Conservation (phyloP, 495 filamentous ascomycete species). For the Hypoxylon rickii region DNA sequence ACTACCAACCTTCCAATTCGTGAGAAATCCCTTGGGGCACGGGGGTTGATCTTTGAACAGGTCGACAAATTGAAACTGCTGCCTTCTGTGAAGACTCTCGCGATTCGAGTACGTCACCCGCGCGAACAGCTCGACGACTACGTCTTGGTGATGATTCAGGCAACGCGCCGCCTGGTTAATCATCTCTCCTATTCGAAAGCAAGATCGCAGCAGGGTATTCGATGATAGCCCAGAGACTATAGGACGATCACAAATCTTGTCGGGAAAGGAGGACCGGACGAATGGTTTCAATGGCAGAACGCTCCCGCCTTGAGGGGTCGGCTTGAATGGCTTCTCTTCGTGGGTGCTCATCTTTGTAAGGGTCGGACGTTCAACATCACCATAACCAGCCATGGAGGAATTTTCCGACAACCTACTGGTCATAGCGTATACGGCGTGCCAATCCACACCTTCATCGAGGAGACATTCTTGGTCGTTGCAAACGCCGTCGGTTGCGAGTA, state of each 20-base stretch:
- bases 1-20: slow-evolving; percentile 51
- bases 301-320: background rate
- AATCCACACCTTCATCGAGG: slow-evolving; percentile 44
- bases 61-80: slow-evolving; percentile 64
- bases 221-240: slow-evolving; percentile 56
- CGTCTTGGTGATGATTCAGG: slow-evolving; percentile 42
- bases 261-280: slow-evolving; percentile 54
- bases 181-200: slow-evolving; percentile 65
- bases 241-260: slow-evolving; percentile 53
- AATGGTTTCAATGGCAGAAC: slow-evolving; percentile 43
- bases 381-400: background rate
- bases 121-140: slow-evolving; percentile 63
- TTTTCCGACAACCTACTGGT: slow-evolving; percentile 12
- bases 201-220: slow-evolving; percentile 55
- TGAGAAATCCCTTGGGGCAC: slow-evolving; percentile 54
- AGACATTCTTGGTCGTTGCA: slow-evolving; percentile 29
- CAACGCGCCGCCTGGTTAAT: slow-evolving; percentile 49
- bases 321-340: background rate
- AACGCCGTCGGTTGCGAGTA: background rate
- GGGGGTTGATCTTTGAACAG: slow-evolving; percentile 61
- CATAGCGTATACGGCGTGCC: slow-evolving; percentile 38
- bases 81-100: slow-evolving; percentile 46
- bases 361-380: background rate
- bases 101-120: slow-evolving; percentile 59
- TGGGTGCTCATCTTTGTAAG: background rate